Base-by-base conservation (phyloP, 202 grass and related monocot genomes). In the Schoenoplectus triqueter region DNA sequence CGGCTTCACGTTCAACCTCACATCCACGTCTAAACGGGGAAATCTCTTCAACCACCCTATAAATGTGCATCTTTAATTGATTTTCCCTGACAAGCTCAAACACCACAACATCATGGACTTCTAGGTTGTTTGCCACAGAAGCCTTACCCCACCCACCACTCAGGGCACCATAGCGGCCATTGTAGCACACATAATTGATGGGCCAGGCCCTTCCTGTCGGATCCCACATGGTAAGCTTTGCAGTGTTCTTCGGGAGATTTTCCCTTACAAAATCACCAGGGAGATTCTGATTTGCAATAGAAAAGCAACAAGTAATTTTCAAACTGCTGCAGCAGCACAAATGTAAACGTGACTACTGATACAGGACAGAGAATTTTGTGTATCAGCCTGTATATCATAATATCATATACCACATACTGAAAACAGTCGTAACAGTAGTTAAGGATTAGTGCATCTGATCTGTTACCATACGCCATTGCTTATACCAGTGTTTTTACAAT, bases 131-230 rank as follows among this genome's bases (percentile, higher is more conserved):
- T n/a, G 64, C 93, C 54, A 90, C 11, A 77, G 93, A 1, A 77
- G 93, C 94, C 65, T 84, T 85, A 14, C 93, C 89, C 93, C 91
- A 99, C 64, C 96, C 93, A 62, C 91, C 96, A 73, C 93, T 94
- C 42, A 95, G 86, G 81, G 83, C 66, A 7, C 87, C 90, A 18
- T 84, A 64, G 18, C 88, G 87, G 0, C 79, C 10, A 6, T 68
- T 85, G 69, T 88, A 83, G 75, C 86, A 91, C 1, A 94, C 86
- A 22, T 92, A 99, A 73, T 73, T 91, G 19, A 99, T 87, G 3
- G 83, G 64, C 96, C 96, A 99, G 50, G 86, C 31, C 73, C 89
- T 89, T 47, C 88, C 91, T 61, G 89, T 83, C n/a, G 92, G 93
- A 85, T 99, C 93, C 91, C 84, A 92, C 48, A 99, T 87, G 3